phyloP scores from a whole-genome alignment of 768 basidiomycete species.

The Cyathus striatus region DNA sequence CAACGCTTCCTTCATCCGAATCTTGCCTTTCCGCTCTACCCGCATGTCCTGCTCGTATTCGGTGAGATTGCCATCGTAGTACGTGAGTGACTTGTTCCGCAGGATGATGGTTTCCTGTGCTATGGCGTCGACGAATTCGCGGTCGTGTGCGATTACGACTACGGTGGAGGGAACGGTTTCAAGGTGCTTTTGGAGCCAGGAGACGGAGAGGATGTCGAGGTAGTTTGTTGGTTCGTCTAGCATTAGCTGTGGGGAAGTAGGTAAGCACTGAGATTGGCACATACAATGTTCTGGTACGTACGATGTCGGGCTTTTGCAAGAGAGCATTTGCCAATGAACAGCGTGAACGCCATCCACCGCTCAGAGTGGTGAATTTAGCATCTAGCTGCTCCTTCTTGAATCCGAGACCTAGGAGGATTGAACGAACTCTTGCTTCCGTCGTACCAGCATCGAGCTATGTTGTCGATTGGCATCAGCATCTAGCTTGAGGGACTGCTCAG shows the following conservation, averaged over 20 bases:
- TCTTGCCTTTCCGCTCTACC: constrained; percentile 39
- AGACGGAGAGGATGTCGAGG: constrained; percentile 45
- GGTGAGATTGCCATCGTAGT: constrained; percentile 53
- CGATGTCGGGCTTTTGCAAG: too few species aligned
- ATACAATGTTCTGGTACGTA: constrained; percentile 52
- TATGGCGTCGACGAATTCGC: too few species aligned
- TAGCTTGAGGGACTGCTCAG: too few species aligned
- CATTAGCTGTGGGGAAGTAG: background rate
- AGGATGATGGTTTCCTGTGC: constrained; percentile 61
- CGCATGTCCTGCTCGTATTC: constrained; percentile 42
- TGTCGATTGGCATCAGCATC: too few species aligned
- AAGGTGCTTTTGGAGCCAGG: constrained; percentile 53
- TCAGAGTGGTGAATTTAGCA: constrained; percentile 40
- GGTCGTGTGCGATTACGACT: constrained; percentile 64
- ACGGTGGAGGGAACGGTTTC: constrained; percentile 38
- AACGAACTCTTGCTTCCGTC: constrained; percentile 42
- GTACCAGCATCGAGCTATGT: constrained; percentile 27
- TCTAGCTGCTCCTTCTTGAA: constrained; percentile 36
- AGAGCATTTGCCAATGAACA: constrained; percentile 55
- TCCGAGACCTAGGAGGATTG: constrained; percentile 55
- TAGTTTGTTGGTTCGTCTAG: constrained; percentile 32
- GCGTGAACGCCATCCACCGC: constrained; percentile 64
- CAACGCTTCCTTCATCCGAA: constrained; percentile 36
- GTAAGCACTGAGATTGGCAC: constrained; percentile 4
- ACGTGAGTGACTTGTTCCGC: constrained; percentile 42